Conservation (phyloP, 108 stramenopile species). For the Epithemia pelagica region DNA sequence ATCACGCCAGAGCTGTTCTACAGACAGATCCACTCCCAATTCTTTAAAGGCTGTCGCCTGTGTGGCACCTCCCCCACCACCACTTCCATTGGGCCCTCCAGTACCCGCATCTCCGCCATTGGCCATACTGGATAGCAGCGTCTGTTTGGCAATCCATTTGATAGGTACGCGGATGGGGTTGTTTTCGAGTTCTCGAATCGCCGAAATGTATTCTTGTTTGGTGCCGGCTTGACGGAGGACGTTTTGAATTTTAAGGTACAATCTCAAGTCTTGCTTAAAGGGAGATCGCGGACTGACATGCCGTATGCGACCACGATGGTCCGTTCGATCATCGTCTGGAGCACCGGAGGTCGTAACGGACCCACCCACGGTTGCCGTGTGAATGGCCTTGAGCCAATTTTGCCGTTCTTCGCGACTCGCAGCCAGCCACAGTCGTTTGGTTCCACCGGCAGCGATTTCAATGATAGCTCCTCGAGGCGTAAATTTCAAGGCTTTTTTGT, state of each 20-base stretch:
- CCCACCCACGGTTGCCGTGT: constrained; percentile 76
- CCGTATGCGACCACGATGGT: constrained; percentile 20
- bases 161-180: constrained; percentile 60
- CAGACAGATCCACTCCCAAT: constrained; percentile 29
- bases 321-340: constrained; percentile 31
- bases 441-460: constrained; percentile 31
- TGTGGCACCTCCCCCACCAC: no score
- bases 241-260: constrained; percentile 46
- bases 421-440: constrained; percentile 69
- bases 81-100: background rate
- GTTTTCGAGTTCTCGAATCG: constrained; percentile 21
- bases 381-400: constrained; percentile 72
- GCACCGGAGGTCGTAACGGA: constrained; percentile 42
- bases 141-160: constrained; percentile 68
- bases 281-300: constrained; percentile 45
- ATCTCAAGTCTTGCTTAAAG: constrained; percentile 45
- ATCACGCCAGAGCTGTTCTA: constrained; percentile 80
- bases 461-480: constrained; percentile 43
- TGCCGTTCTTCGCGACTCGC: constrained; percentile 59
- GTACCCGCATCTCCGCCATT: background rate
- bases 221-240: constrained; percentile 36
- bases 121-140: constrained; percentile 15
- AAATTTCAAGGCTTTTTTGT: constrained; percentile 37
- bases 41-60: constrained; percentile 45
- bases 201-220: constrained; percentile 51